phyloP scores from a whole-genome alignment of 345 rosid species.

The Brassica incana region DNA sequence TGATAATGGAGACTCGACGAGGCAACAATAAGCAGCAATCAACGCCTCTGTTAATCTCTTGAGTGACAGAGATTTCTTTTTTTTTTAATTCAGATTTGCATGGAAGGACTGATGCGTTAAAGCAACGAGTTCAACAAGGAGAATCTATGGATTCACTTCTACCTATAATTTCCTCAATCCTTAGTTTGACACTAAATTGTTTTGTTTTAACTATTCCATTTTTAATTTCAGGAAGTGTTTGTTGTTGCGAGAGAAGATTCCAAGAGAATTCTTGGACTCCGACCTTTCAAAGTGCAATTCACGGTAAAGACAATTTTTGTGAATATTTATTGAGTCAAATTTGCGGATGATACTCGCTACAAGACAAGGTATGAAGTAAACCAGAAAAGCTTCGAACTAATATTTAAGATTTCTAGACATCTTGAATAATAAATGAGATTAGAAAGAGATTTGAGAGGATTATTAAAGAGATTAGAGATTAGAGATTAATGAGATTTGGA shows the following conservation, averaged over 20 bases:
- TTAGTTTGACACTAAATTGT: background rate
- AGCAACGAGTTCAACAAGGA: slow-evolving; percentile 43
- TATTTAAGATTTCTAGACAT: too few relatives aligned
- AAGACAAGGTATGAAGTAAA: too few relatives aligned
- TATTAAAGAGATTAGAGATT: too few relatives aligned
- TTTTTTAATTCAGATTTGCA: slow-evolving; percentile 65
- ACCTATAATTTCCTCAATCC: slow-evolving; percentile 48
- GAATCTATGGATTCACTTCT: slow-evolving; percentile 72
- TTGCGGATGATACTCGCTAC: too few relatives aligned
- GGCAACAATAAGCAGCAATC: too few relatives aligned
- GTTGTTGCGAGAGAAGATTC: slow-evolving; percentile 92
- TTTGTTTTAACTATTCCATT: background rate
- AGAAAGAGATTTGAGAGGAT: too few relatives aligned
- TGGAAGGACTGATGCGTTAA: slow-evolving; percentile 53
- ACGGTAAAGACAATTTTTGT: slow-evolving; percentile 51
- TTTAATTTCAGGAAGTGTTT: slow-evolving; percentile 71
- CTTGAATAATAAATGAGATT: too few relatives aligned
- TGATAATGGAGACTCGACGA: too few relatives aligned
- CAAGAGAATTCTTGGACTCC: slow-evolving; percentile 78
- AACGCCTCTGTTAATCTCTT: slow-evolving; percentile 51
- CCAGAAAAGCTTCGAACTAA: too few relatives aligned
- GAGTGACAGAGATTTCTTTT: slow-evolving; percentile 53
- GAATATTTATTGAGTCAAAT: background rate
- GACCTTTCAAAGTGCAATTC: slow-evolving; percentile 85
- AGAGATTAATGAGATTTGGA: too few relatives aligned